Evolutionary conservation across 768 basidiomycete species (phyloP).

Genomic region (Pulveroboletus frians): DNA sequence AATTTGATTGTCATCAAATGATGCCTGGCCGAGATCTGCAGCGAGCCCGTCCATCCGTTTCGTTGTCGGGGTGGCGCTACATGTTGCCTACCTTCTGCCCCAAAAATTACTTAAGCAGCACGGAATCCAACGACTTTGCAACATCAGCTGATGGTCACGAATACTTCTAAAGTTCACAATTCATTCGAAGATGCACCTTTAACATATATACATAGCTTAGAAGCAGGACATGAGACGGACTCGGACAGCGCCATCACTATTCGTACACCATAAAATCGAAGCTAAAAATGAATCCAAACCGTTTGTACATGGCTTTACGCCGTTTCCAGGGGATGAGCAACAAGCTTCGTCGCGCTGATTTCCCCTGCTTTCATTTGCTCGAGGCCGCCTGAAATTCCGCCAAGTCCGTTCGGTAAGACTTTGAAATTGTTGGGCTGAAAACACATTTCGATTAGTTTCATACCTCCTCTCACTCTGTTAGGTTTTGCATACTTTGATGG

Average conservation of each 20-base stretch:
- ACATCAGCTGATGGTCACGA: neutral
- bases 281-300: neutral
- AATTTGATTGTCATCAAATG: neutral
- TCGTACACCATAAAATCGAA: slow-evolving; percentile 14
- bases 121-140: neutral
- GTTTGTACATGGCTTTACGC: slow-evolving; percentile 3
- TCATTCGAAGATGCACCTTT: slow-evolving; percentile 7
- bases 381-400: slow-evolving; percentile 34
- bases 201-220: neutral
- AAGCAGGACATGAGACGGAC: neutral
- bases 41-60: neutral
- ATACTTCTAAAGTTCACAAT: neutral
- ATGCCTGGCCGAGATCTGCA: neutral
- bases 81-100: neutral
- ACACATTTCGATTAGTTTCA: neutral
- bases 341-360: slow-evolving; percentile 42
- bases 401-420: slow-evolving; percentile 38
- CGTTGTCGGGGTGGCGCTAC: neutral
- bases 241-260: slow-evolving; percentile 1
- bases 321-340: slow-evolving; percentile 39
- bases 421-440: slow-evolving; percentile 38
- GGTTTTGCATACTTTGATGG: slow-evolving; percentile 19
- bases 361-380: slow-evolving; percentile 32
- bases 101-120: neutral
- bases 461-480: neutral